phyloP scores from a whole-genome alignment of 805 yeast genomes.

The Metschnikowia gruessii region DNA sequence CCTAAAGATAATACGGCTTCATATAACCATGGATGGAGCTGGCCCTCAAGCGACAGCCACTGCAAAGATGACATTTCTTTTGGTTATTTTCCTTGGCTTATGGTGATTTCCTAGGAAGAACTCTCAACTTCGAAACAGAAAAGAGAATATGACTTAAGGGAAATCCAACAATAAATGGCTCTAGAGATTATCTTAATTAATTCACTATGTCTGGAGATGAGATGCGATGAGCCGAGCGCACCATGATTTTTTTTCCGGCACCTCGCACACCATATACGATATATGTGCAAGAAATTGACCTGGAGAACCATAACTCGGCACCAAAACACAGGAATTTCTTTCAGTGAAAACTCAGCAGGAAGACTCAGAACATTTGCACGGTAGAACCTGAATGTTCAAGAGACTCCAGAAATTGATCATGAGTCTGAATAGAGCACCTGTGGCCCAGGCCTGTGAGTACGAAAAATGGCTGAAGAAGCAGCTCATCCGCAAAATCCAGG shows the following conservation, averaged over 20 bases:
- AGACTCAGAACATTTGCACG: too few relatives aligned
- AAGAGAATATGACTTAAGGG: too few relatives aligned
- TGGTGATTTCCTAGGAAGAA: too few relatives aligned
- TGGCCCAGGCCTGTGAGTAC: constrained; percentile 35
- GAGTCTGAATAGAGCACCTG: constrained; percentile 20
- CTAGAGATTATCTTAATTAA: not conserved
- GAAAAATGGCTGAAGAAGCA: constrained; percentile 63
- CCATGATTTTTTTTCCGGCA: not conserved
- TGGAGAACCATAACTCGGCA: too few relatives aligned
- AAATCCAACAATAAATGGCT: not conserved
- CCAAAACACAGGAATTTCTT: too few relatives aligned
- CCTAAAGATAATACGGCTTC: constrained; percentile 76
- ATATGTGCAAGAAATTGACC: too few relatives aligned
- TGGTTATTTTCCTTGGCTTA: not conserved
- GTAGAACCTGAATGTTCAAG: constrained; percentile 23
- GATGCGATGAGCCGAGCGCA: not conserved
- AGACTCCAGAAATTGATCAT: constrained; percentile 23
- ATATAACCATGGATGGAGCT: constrained; percentile 64
- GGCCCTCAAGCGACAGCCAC: constrained; percentile 57
- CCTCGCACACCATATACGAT: not conserved
- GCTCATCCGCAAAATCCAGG: constrained; percentile 52
- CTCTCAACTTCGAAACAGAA: too few relatives aligned
- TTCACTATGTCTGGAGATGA: not conserved
- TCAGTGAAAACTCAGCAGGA: too few relatives aligned
- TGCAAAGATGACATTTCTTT: constrained; percentile 37